These are phyloP conservation scores for Rosa persica DNA, from an alignment of 306 rosid species.

Conservation along the genomic window DNA sequence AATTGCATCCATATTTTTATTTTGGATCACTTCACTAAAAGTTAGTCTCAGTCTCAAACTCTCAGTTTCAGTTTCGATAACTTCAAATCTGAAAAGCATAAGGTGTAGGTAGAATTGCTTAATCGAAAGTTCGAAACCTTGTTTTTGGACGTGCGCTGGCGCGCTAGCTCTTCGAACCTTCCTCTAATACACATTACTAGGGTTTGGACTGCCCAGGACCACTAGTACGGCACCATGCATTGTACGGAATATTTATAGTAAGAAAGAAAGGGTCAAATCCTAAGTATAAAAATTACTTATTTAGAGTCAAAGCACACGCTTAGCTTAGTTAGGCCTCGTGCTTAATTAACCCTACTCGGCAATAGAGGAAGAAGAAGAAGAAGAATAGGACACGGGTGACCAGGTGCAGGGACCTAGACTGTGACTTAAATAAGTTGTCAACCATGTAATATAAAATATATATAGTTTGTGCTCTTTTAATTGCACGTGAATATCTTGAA, in stretches of 20 bases:
- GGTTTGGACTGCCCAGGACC: not conserved
- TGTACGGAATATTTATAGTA: too few relatives aligned
- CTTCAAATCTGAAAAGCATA: too few relatives aligned
- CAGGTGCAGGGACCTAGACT: not conserved
- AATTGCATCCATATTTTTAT: too few relatives aligned
- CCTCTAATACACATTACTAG: not conserved
- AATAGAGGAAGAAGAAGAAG: not conserved
- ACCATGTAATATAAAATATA: not conserved
- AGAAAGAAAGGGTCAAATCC: not conserved
- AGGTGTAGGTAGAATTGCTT: too few relatives aligned
- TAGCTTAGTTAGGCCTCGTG: not conserved
- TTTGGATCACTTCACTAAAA: too few relatives aligned
- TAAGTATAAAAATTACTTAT: not conserved
- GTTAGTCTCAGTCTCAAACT: too few relatives aligned
- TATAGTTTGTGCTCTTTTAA: not conserved
- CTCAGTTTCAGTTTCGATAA: too few relatives aligned
- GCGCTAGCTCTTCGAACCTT: not conserved
- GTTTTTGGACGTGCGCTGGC: not conserved
- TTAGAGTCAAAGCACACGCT: not conserved
- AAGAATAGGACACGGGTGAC: not conserved
- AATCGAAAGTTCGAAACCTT: too few relatives aligned
- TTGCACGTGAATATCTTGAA: not conserved
- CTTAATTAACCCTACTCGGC: not conserved
- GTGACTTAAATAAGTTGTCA: not conserved
- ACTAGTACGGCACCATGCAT: not conserved